These are phyloP conservation scores for Setomelanomma holmii DNA, from an alignment of 2,329 filamentous ascomycete genomes.

Conservation along the genomic window DNA sequence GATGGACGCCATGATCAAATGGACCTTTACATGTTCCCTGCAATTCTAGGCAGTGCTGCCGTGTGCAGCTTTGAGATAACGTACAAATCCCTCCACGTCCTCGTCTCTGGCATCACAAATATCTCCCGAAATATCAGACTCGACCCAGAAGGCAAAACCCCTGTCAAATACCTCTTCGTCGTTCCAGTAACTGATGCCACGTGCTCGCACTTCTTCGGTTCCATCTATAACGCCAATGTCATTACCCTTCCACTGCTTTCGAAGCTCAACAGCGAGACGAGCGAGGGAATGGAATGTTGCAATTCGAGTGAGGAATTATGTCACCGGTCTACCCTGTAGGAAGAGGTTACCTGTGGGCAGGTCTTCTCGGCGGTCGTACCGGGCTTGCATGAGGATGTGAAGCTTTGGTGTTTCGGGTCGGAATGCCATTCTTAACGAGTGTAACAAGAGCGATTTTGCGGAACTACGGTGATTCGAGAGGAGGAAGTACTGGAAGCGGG, in stretches of 20 bases:
- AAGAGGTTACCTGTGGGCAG: neutral
- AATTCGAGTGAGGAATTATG: neutral
- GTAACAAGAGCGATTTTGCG: neutral
- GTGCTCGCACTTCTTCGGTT: neutral
- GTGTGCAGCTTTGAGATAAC: no score
- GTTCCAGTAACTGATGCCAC: neutral
- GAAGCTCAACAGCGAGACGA: neutral
- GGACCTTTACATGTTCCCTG: no score
- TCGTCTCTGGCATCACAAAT: neutral
- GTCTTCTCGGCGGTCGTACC: neutral
- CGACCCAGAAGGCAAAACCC: neutral
- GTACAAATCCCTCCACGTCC: no score
- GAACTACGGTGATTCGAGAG: neutral
- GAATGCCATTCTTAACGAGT: no score
- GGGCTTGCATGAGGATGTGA: neutral
- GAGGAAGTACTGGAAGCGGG: no score
- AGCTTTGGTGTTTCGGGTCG: neutral
- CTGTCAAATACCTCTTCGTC: neutral
- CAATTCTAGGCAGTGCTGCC: no score
- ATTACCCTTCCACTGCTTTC: neutral
- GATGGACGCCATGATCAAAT: no score
- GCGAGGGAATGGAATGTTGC: neutral
- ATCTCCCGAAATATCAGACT: neutral
- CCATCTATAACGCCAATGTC: neutral
- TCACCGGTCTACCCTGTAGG: neutral